These are phyloP conservation scores for Talaromyces borbonicus DNA, from an alignment of 495 filamentous ascomycete species.

Conservation along the genomic window DNA sequence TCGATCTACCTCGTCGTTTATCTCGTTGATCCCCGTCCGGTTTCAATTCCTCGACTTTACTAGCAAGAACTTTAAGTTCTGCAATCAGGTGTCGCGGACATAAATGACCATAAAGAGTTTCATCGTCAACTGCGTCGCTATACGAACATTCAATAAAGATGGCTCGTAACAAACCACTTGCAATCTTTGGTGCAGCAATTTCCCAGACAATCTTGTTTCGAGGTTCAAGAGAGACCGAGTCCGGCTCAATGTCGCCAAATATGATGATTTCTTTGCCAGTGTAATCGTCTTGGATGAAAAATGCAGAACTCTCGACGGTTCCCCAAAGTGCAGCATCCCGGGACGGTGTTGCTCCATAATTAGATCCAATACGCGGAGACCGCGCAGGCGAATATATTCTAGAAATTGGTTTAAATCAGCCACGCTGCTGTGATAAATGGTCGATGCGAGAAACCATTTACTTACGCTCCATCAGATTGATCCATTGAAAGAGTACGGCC, in stretches of 20 bases:
- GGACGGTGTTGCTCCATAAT: slow-evolving; percentile 8
- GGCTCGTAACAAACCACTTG: slow-evolving; percentile 53
- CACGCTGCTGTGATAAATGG: background rate
- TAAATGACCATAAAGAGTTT: slow-evolving; percentile 77
- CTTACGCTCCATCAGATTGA: slow-evolving; percentile 24
- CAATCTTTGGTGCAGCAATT: slow-evolving; percentile 76
- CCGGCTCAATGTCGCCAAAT: slow-evolving; percentile 93
- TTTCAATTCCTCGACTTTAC: slow-evolving; percentile 38
- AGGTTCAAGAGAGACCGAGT: slow-evolving; percentile 70
- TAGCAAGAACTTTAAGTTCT: slow-evolving; percentile 65
- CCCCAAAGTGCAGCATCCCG: slow-evolving; percentile 23
- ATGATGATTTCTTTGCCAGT: slow-evolving; percentile 72
- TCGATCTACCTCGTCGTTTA: background rate
- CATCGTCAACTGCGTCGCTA: slow-evolving; percentile 62
- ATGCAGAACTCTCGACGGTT: slow-evolving; percentile 73
- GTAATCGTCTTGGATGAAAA: slow-evolving; percentile 69
- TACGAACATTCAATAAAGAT: slow-evolving; percentile 96
- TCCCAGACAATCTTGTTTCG: slow-evolving; percentile 72
- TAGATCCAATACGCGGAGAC: slow-evolving; percentile 15
- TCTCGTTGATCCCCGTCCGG: slow-evolving; percentile 10
- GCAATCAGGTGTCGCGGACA: slow-evolving; percentile 68
- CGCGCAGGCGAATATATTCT: slow-evolving; percentile 24
- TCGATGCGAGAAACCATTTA: background rate
- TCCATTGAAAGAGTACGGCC: slow-evolving; percentile 24
- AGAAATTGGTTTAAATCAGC: background rate